These are phyloP conservation scores for Vitis labrusca DNA, from an alignment of 164 flowering plant genomes.

Conservation along the genomic window DNA sequence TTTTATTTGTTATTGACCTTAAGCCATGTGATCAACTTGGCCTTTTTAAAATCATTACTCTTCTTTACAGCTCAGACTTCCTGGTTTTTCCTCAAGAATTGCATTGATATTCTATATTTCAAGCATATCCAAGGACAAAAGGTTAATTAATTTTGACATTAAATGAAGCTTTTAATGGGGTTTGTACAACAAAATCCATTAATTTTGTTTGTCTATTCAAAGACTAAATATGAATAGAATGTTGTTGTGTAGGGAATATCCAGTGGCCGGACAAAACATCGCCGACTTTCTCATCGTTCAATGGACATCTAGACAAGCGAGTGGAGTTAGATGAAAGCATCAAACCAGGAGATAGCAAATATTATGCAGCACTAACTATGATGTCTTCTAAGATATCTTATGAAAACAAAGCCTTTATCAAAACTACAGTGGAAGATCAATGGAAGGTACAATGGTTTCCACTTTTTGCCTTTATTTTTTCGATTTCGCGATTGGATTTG, in stretches of 20 bases:
- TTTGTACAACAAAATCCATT: too few relatives aligned
- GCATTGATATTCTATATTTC: too few relatives aligned
- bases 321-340: slow-evolving; percentile 39
- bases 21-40: too few relatives aligned
- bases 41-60: too few relatives aligned
- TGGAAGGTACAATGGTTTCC: slow-evolving; percentile 53
- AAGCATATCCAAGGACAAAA: too few relatives aligned
- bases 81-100: too few relatives aligned
- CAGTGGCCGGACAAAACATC: slow-evolving; percentile 42
- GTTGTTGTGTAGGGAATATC: slow-evolving; percentile 36
- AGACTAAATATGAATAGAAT: background rate
- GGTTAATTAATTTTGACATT: too few relatives aligned
- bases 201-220: too few relatives aligned
- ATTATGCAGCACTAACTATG: slow-evolving; percentile 38
- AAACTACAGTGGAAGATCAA: slow-evolving; percentile 26
- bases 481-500: background rate
- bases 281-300: slow-evolving; percentile 29
- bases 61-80: too few relatives aligned
- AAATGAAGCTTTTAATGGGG: too few relatives aligned
- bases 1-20: too few relatives aligned
- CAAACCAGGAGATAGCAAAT: slow-evolving; percentile 30
- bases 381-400: slow-evolving; percentile 72
- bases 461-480: background rate
- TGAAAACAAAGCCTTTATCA: slow-evolving; percentile 46
- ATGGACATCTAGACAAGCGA: slow-evolving; percentile 48